Percentiles rank a stretch among this genome's conserved stretches.
phyloP scores from a whole-genome alignment of 768 basidiomycete genomes.

The Pulveroboletus sp. region DNA sequence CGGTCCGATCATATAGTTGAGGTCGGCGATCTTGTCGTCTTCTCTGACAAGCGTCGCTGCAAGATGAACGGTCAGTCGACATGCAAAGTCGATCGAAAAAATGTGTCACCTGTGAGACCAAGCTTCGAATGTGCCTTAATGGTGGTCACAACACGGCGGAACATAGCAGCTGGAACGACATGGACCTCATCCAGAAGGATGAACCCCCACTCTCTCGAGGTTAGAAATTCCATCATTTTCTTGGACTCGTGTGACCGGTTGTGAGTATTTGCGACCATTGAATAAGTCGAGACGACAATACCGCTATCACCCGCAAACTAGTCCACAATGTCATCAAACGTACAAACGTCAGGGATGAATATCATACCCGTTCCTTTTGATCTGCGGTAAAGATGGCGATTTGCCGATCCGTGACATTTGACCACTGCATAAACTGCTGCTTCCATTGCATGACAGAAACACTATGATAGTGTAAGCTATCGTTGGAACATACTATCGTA shows the following conservation, averaged over 20 bases:
- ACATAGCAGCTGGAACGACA: conserved; percentile 98
- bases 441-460: conserved; percentile 99
- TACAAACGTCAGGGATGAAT: not conserved
- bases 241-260: conserved; percentile 98
- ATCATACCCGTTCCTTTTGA: conserved; percentile 87
- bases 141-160: conserved; percentile 93
- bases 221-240: conserved; percentile 99
- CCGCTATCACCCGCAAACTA: conserved; percentile 97
- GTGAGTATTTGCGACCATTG: conserved; percentile 98
- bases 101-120: conserved; percentile 77
- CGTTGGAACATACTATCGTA: not conserved
- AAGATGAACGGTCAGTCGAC: conserved; percentile 1
- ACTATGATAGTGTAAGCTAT: conserved; percentile 33
- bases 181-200: conserved; percentile 97
- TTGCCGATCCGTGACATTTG: conserved; percentile 93
- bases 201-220: conserved; percentile 99
- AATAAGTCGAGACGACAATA: conserved; percentile 98
- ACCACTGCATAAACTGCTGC: conserved; percentile 98
- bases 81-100: not conserved
- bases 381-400: conserved; percentile 98
- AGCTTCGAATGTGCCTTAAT: conserved; percentile 99
- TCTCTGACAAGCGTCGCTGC: conserved; percentile 96
- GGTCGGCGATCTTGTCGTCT: conserved; percentile 97
- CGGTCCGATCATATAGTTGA: conserved; percentile 99
- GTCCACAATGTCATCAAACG: conserved; percentile 5